Conservation (phyloP, 805 yeast genomes). For the Kodamaea kaohsiungensis region DNA sequence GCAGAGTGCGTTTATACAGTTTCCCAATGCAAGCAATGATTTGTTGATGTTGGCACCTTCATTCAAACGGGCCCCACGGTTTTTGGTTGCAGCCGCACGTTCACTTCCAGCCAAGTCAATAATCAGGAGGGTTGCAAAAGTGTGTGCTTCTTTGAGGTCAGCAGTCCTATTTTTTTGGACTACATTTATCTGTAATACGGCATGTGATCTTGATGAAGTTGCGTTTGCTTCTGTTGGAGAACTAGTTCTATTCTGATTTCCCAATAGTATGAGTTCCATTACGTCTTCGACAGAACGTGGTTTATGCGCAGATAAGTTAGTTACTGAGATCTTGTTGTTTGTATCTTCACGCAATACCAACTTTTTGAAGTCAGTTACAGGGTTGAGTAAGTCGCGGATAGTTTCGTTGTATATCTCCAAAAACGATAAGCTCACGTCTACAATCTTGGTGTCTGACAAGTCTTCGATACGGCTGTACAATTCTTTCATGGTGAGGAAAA, state of each 20-base stretch:
- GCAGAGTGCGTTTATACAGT: conserved; percentile 90
- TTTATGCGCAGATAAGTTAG: conserved; percentile 64
- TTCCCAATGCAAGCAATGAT: conserved; percentile 86
- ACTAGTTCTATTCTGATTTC: conserved; percentile 75
- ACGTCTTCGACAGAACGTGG: conserved; percentile 70
- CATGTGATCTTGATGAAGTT: conserved; percentile 90
- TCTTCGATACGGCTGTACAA: conserved; percentile 63
- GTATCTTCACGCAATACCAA: conserved; percentile 72
- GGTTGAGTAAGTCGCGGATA: conserved; percentile 73
- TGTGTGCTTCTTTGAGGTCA: conserved; percentile 64
- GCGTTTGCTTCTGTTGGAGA: conserved; percentile 92
- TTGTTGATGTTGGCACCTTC: conserved; percentile 95
- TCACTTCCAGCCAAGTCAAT: conserved; percentile 96
- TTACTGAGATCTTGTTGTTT: conserved; percentile 62
- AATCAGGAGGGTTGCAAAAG: conserved; percentile 78
- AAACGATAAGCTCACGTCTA: conserved; percentile 69
- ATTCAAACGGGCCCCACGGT: conserved; percentile 74
- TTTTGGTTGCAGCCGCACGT: conserved; percentile 86
- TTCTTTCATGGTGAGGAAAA: conserved; percentile 75
- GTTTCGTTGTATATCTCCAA: conserved; percentile 91
- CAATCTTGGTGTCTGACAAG: conserved; percentile 50
- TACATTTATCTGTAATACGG: conserved; percentile 82
- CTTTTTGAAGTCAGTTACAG: conserved; percentile 47
- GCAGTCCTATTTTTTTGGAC: conserved; percentile 59
- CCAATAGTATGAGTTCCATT: conserved; percentile 71